Conservation (phyloP, 768 basidiomycete species). For the Tulasnella sp. region DNA sequence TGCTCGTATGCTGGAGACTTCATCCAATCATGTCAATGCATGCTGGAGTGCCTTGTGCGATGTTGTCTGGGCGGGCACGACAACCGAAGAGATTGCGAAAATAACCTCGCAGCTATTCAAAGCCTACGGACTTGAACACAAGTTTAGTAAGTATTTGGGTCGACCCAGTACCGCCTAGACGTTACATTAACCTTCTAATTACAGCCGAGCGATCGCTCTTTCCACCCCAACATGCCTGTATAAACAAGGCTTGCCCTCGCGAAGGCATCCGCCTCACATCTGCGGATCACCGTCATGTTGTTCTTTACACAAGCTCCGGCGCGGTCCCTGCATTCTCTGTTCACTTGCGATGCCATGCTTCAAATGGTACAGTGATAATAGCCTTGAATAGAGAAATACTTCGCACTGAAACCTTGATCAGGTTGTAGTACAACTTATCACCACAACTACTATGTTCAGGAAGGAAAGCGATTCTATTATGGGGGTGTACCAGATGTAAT, state of each 20-base stretch:
- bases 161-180: neutral
- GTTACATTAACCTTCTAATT: neutral
- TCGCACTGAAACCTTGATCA: too few relatives aligned
- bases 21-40: neutral
- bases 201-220: neutral
- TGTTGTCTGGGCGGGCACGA: neutral
- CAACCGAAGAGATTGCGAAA: neutral
- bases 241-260: neutral
- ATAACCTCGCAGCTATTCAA: neutral
- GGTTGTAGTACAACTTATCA: too few relatives aligned
- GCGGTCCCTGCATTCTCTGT: neutral
- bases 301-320: neutral
- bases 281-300: neutral
- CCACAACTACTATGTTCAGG: too few relatives aligned
- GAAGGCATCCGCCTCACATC: neutral
- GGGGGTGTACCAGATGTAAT: too few relatives aligned
- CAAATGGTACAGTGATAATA: neutral
- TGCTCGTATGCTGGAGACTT: neutral
- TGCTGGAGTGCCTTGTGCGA: neutral
- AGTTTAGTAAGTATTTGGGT: neutral
- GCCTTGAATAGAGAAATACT: neutral
- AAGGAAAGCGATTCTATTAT: too few relatives aligned
- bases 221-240: neutral
- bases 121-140: neutral
- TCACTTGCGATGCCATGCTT: neutral